A percentile compares a stretch with the other conserved stretches of the same genome.
These are phyloP conservation scores for Phytopythium ostracodes DNA, from an alignment of 352 stramenopile species.

Conservation along the genomic window DNA sequence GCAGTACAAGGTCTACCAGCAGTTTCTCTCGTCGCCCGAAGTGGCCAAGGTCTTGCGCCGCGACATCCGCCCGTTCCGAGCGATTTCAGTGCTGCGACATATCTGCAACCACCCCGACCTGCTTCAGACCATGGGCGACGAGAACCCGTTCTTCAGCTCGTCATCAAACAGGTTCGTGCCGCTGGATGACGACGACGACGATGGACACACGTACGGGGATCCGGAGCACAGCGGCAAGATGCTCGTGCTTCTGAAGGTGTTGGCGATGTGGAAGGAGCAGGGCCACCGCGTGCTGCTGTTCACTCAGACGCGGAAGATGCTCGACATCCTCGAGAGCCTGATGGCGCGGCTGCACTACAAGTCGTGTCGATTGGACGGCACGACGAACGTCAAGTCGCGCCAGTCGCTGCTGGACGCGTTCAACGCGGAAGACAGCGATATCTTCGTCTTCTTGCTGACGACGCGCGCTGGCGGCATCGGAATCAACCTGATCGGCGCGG, in stretches of 20 bases:
- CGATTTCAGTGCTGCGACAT: slow-evolving; percentile 95
- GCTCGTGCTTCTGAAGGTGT: slow-evolving; percentile 93
- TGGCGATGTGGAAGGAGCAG: slow-evolving; percentile 94
- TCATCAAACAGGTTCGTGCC: slow-evolving; percentile 12
- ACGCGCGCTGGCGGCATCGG: slow-evolving; percentile 95
- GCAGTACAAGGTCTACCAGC: slow-evolving; percentile 90
- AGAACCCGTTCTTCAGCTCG: slow-evolving; percentile 12
- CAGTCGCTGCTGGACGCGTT: slow-evolving; percentile 96
- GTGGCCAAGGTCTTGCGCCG: slow-evolving; percentile 87
- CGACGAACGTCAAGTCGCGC: slow-evolving; percentile 91
- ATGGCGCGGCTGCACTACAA: slow-evolving; percentile 79
- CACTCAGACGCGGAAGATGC: slow-evolving; percentile 95
- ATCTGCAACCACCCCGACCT: slow-evolving; percentile 99
- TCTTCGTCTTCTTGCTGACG: slow-evolving; percentile 82
- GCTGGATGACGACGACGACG: slow-evolving; percentile 22
- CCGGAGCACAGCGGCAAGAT: slow-evolving; percentile 94
- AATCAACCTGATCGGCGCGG: slow-evolving; percentile 94
- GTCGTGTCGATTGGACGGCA: slow-evolving; percentile 96
- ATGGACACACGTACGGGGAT: slow-evolving; percentile 31
- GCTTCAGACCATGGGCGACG: slow-evolving; percentile 64
- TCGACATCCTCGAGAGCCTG: slow-evolving; percentile 96
- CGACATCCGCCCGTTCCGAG: slow-evolving; percentile 84
- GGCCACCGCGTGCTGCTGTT: slow-evolving; percentile 97
- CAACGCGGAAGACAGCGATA: slow-evolving; percentile 82
- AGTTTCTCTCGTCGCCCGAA: slow-evolving; percentile 90